Percentiles rank a stretch among this genome's conserved stretches.
phyloP scores from a whole-genome alignment of 2,329 filamentous ascomycete species.

The Sporothrix dimorphospora region DNA sequence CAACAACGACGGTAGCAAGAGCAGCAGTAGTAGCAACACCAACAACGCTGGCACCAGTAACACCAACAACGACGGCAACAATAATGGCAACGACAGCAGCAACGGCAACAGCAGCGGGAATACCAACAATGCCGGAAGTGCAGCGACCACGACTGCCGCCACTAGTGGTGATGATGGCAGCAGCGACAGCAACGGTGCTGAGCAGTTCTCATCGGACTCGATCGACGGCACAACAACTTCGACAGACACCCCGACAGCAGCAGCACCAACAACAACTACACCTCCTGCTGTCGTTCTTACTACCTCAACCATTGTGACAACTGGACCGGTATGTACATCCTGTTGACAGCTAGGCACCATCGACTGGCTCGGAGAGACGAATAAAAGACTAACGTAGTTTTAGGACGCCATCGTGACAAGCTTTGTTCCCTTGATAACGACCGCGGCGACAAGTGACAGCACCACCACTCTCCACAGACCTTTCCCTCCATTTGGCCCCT shows the following conservation, averaged over 20 bases:
- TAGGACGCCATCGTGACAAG: conserved; percentile 26
- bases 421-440: conserved; percentile 25
- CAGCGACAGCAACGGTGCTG: conserved; percentile 24
- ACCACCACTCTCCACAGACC: conserved; percentile 6
- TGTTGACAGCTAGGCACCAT: background rate
- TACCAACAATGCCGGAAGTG: conserved; percentile 18
- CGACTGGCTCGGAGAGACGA: background rate
- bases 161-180: background rate
- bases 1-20: conserved; percentile 12
- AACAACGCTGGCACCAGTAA: conserved; percentile 9
- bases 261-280: background rate
- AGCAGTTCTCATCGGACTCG: conserved; percentile 3
- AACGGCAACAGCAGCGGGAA: conserved; percentile 23
- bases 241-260: conserved; percentile 9
- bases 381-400: background rate
- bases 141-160: background rate
- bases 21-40: conserved; percentile 22
- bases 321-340: conserved; percentile 13
- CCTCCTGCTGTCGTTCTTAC: conserved; percentile 9
- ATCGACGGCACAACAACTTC: background rate
- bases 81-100: conserved; percentile 21
- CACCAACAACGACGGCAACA: conserved; percentile 22
- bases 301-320: conserved; percentile 23
- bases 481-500: background rate
- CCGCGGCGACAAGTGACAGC: conserved; percentile 8